phyloP scores from a whole-genome alignment of 495 filamentous ascomycete genomes.

The Penicillium verhagenii region DNA sequence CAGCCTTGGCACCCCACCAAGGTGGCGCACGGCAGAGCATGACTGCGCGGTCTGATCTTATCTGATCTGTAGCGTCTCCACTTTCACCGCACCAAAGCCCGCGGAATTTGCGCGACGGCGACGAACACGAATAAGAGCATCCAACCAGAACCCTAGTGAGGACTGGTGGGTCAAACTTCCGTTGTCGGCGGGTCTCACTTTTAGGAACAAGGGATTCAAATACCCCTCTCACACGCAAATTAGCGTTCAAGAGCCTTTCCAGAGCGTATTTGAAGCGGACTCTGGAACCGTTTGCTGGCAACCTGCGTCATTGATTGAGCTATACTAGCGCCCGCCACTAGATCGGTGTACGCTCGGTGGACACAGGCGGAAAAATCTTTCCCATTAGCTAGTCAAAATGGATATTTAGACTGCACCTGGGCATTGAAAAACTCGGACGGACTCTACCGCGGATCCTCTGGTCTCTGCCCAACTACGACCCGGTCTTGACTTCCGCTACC shows the following conservation, averaged over 20 bases:
- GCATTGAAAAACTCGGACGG: neutral
- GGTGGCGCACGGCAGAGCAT: neutral
- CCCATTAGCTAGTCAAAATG: neutral
- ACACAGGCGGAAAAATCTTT: neutral
- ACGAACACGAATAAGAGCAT: constrained; percentile 9
- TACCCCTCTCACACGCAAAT: constrained; percentile 4
- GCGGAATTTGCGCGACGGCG: constrained; percentile 10
- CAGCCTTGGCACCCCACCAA: constrained; percentile 10
- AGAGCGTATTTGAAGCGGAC: too few species aligned
- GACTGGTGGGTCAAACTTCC: constrained; percentile 11
- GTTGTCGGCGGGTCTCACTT: constrained; percentile 11
- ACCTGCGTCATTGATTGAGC: neutral
- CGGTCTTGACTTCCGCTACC: too few species aligned
- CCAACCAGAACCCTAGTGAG: neutral
- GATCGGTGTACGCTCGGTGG: neutral
- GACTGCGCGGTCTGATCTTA: constrained; percentile 25
- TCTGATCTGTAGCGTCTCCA: constrained; percentile 29
- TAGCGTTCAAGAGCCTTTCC: neutral
- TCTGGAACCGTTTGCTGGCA: neutral
- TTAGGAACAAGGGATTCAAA: constrained; percentile 4
- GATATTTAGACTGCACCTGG: too few species aligned
- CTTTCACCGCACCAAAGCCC: constrained; percentile 8
- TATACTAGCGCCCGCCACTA: neutral
- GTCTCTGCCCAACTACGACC: too few species aligned
- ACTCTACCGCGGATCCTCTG: too few species aligned